Base-by-base conservation (phyloP, 305 asterid genomes). In the Galium porrigens region DNA sequence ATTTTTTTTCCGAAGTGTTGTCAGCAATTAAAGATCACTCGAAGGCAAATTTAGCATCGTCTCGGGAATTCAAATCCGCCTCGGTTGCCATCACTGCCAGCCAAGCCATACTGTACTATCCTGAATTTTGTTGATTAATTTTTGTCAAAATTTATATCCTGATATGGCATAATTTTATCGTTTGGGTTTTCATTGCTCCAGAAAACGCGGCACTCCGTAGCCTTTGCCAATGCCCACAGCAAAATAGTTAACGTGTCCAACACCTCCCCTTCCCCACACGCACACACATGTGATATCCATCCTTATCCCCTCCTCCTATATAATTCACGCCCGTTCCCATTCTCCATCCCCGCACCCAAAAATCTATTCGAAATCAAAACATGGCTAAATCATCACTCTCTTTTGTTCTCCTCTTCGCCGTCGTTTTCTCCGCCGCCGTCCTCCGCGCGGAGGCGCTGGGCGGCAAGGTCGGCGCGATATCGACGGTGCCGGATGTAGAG, bases 141-240 rank as follows among this genome's bases (percentile, higher is more conserved):
- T 44, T 44, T 3, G 17, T 39, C 14, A 39, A 39, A 39, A 39
- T 0, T 1, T 9, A 1, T 39, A 7, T 39, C 12, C 2, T 5
- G 51, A 14, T 14, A 44, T 44, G 51, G 51, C 51, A 44, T 12
- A 14, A 14, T 14, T 44, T 44, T 14, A 18, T 51, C 56, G 25
- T 18, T 51, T 51, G 12, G 29, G 56, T 51, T 12, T 27, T n/a
- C 56, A 4, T 9, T 55, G 33, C 14, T 51, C 32, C 51, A 64
- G 49, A 48, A 73, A 62, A 77, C 78, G 81, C 81, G 78, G 78
- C 81, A 55, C 52, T 57, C 18, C 56, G 78, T 44, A 67, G n/a
- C 33, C 33, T 73, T 71, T 64, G 81, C 76, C 76, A 77, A 53
- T 54, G 51, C 48, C 56, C 11, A 46, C 8, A 5, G 20, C 49